Base-by-base conservation (phyloP, 2,329 filamentous ascomycete genomes). In the Fusarium sp. region DNA sequence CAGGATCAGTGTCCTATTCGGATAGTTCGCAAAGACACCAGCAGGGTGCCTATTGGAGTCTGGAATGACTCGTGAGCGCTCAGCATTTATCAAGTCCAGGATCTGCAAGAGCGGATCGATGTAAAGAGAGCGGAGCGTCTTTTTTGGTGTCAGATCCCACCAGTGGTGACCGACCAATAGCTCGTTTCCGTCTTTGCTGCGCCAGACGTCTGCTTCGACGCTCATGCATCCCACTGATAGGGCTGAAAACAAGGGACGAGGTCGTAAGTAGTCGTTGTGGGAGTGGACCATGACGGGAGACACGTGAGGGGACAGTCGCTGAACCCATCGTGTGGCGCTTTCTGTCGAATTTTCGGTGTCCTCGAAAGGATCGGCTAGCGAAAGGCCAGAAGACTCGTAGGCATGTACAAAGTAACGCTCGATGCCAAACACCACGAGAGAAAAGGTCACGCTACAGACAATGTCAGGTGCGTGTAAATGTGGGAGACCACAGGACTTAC, bases 151-250 rank as follows among this genome's bases (percentile, higher is more conserved):
- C 84, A 31, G 87, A 83, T 61, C 31, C 47, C 75, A 77, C 9
- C 82, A 85, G 52, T 89, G 87, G 78, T 94, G 92, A 1, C 91
- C 91, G 35, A 94, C 89, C 57, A 88, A 88, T 6, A 94, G 84
- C 10, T 82, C 82, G 20, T 79, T 77, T 58, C 88, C 85, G 52
- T 87, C 87, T 2, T 63, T 71, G 38, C 61, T 77, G 1, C 90
- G 84, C 90, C 91, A 94, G 11, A 94, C 88, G 74, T 94, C 92
- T 4, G 91, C 91, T 81, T 94, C 92, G 3, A 93, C 85, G 20
- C 91, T 88, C 4, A 88, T 88, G 74, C 89, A 92, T 7, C 90
- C 89, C 4, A 87, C 87, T 9, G 85, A 82, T 2, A 91, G 81
- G 20, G 92, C 92, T 4, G 90, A 89, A 76, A 89, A 92, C 7